A percentile compares a stretch with the other conserved stretches of the same genome.
Evolutionary conservation across 139 green algal genomes (phyloP).

Genomic region (Coelastrella sp.): DNA sequence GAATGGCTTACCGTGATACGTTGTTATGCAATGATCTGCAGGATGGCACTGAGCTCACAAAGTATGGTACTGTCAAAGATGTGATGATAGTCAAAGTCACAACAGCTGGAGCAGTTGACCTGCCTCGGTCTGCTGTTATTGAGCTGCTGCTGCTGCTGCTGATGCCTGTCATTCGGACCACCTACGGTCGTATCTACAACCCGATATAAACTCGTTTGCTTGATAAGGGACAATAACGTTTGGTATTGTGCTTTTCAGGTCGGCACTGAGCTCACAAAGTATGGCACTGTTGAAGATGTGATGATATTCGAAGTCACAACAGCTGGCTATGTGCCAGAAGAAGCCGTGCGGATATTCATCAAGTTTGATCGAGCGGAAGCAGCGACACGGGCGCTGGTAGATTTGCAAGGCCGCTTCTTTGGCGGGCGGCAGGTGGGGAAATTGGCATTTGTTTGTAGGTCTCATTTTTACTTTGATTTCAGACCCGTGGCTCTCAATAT

Average conservation of each 20-base stretch:
- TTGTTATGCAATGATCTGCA: slow-evolving; percentile 1
- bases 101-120: too few species aligned
- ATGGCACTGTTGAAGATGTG: slow-evolving; percentile 85
- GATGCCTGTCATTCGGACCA: too few species aligned
- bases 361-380: slow-evolving; percentile 87
- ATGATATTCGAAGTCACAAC: slow-evolving; percentile 95
- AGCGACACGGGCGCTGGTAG: slow-evolving; percentile 83
- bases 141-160: too few species aligned
- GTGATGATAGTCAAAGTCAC: slow-evolving; percentile 96
- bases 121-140: too few species aligned
- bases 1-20: not conserved
- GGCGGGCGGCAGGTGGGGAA: slow-evolving; percentile 70
- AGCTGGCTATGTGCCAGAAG: slow-evolving; percentile 65
- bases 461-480: too few species aligned
- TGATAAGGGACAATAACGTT: too few species aligned
- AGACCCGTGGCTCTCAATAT: too few species aligned
- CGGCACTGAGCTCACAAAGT: slow-evolving; percentile 92
- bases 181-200: too few species aligned
- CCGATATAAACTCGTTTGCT: too few species aligned
- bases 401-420: slow-evolving; percentile 87
- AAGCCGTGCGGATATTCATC: slow-evolving; percentile 87
- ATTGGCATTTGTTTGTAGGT: too few species aligned
- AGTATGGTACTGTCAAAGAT: slow-evolving; percentile 86
- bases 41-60: slow-evolving; percentile 90
- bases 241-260: slow-evolving; percentile 62